A percentile compares a stretch with the other conserved stretches of the same genome.
Conservation (phyloP, 306 rosid species). For the Quercus dentata region DNA sequence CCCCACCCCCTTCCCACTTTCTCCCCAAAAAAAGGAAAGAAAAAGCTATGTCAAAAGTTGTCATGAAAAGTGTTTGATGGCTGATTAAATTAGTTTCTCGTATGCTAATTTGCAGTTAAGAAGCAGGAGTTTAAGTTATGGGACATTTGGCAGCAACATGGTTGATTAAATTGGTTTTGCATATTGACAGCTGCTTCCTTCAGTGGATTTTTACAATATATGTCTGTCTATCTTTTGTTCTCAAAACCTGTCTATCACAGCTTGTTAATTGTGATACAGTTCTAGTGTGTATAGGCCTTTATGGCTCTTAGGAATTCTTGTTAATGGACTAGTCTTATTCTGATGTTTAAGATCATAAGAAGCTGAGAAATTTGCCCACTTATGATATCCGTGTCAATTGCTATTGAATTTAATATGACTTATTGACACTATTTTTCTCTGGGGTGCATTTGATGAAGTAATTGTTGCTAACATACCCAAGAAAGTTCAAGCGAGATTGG, state of each 20-base stretch:
- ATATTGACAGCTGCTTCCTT: constrained; percentile 1
- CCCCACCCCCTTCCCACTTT: no score
- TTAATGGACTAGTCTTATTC: background rate
- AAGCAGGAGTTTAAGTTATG: constrained; percentile 42
- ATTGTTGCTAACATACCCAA: no score
- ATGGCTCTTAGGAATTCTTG: background rate
- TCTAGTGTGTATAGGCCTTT: background rate
- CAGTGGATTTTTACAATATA: background rate
- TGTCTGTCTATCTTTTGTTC: background rate
- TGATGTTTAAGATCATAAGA: background rate
- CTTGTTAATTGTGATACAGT: background rate
- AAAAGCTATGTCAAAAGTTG: background rate
- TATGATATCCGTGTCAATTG: no score
- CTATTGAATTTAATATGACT: no score
- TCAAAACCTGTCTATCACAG: background rate
- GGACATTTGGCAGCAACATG: constrained; percentile 14
- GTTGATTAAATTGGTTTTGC: background rate
- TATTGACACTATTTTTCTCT: no score
- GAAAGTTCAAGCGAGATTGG: no score
- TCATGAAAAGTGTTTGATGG: background rate
- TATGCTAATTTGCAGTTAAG: constrained; percentile 36
- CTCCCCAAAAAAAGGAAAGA: background rate
- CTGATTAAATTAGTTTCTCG: background rate
- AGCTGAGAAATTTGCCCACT: background rate
- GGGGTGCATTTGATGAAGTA: no score